phyloP scores from a whole-genome alignment of 441 rosid genomes.

The Pelargonium fulgidum region DNA sequence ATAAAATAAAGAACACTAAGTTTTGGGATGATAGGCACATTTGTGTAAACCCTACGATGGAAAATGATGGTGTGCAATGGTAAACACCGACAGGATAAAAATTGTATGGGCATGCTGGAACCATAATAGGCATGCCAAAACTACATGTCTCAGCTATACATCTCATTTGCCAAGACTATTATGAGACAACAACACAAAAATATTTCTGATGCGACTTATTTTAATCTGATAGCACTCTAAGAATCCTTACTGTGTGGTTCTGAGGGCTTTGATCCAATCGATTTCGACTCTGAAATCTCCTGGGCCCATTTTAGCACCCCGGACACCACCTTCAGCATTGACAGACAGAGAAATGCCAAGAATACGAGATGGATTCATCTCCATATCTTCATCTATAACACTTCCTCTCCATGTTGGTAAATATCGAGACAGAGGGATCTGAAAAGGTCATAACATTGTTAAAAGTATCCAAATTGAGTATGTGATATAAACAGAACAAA shows the following conservation, averaged over 20 bases:
- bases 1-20: neutral
- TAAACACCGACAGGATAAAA: too few species aligned
- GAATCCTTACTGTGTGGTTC: conserved; percentile 23
- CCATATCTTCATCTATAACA: conserved; percentile 64
- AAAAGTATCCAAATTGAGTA: neutral
- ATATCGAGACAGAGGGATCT: conserved; percentile 74
- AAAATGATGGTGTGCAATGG: too few species aligned
- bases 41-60: too few species aligned
- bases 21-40: neutral
- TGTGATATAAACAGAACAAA: neutral
- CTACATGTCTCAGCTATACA: neutral
- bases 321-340: conserved; percentile 70
- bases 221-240: neutral
- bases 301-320: conserved; percentile 65
- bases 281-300: conserved; percentile 74
- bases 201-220: neutral
- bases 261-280: conserved; percentile 84
- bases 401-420: conserved; percentile 94
- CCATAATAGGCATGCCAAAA: neutral
- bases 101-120: neutral
- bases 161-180: neutral
- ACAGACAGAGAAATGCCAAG: conserved; percentile 78
- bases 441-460: conserved; percentile 18
- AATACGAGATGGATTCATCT: conserved; percentile 82
- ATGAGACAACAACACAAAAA: neutral